Conservation (phyloP, 2,329 filamentous ascomycete species). For the Didymella segeticola region DNA sequence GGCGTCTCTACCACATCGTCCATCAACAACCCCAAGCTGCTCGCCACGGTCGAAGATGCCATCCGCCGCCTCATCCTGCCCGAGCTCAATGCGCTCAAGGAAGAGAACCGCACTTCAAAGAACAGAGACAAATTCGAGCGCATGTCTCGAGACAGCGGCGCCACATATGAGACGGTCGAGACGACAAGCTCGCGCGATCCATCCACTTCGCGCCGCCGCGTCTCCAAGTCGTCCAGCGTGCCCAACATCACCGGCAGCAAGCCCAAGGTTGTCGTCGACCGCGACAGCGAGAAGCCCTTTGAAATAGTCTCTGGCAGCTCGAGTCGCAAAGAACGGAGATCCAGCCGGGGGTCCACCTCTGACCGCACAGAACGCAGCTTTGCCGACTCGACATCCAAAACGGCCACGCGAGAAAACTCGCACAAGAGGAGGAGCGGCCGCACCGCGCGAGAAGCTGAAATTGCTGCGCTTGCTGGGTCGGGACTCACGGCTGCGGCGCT, state of each 20-base stretch:
- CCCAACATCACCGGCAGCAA: constrained; percentile 63
- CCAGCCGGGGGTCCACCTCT: constrained; percentile 59
- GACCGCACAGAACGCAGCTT: constrained; percentile 55
- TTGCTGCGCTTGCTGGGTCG: constrained; percentile 60
- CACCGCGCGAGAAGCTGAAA: constrained; percentile 60
- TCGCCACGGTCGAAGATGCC: constrained; percentile 92
- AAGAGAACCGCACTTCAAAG: constrained; percentile 81
- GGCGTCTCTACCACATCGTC: constrained; percentile 65
- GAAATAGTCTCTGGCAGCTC: constrained; percentile 64
- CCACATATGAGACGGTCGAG: constrained; percentile 63
- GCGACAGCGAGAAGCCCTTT: constrained; percentile 64
- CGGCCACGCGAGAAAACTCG: constrained; percentile 54
- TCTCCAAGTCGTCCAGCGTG: constrained; percentile 67
- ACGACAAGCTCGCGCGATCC: constrained; percentile 59
- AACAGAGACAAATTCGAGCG: constrained; percentile 73
- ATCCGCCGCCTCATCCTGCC: constrained; percentile 89
- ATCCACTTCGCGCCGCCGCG: constrained; percentile 57
- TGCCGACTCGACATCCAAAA: constrained; percentile 34
- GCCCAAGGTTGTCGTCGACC: constrained; percentile 67
- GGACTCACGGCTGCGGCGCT: constrained; percentile 68
- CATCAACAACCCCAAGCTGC: constrained; percentile 88
- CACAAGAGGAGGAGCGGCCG: constrained; percentile 63
- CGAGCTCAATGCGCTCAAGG: constrained; percentile 88
- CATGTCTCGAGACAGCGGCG: constrained; percentile 52
- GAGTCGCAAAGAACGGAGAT: constrained; percentile 60